Evolutionary conservation across 768 basidiomycete genomes (phyloP), one percentile per base, ranked within the genome.

Genomic region (Leucogyrophana mollusca): DNA sequence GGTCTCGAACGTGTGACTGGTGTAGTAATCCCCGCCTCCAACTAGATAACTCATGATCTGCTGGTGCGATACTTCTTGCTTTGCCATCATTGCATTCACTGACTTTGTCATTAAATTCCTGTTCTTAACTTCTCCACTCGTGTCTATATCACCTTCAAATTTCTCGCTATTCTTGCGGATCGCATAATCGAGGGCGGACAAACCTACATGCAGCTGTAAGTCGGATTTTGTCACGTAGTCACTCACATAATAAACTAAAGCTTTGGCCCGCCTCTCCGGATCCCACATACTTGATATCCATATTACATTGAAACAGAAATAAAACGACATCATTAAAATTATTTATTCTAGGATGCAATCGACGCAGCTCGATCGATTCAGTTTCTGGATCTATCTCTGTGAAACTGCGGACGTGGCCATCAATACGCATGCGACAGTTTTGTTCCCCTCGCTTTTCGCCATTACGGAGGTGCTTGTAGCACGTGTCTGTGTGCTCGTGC

Each of bases 171-270:
- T 43, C 4, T 20, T 27, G n/a, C 39, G 39, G 3, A 56, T 45
- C 1, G 54, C 58, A 9, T 45, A 45, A 17, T 52, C 23, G 3
- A 59, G 14, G 0, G 60, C 58, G 1, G 41, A 32, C 0, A 56
- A 34, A 3, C 57, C 53, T 0, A 53, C 45, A 42, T 66, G 51
- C 0, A 50, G 34, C 2, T 55, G 47, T 9, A 66, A 14, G 9
- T 47, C 20, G 0, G 45, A 32, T 43, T 71, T 71, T 0, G 66
- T 71, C 3, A 71, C 66, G 30, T 71, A 71, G 33, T 71, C 69
- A 0, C 64, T 70, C 0, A 68, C 51, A 20, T 71, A 70, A 36
- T 56, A 68, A 0, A 70, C 46, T 0, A 65, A 23, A 0, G 64
- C 67, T 34, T 67, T 70, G 0, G 63, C 64, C n/a, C 0, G 53